These are phyloP conservation scores for Ophiosphaerella korrae DNA, from an alignment of 2,329 filamentous ascomycete species.

Conservation along the genomic window DNA sequence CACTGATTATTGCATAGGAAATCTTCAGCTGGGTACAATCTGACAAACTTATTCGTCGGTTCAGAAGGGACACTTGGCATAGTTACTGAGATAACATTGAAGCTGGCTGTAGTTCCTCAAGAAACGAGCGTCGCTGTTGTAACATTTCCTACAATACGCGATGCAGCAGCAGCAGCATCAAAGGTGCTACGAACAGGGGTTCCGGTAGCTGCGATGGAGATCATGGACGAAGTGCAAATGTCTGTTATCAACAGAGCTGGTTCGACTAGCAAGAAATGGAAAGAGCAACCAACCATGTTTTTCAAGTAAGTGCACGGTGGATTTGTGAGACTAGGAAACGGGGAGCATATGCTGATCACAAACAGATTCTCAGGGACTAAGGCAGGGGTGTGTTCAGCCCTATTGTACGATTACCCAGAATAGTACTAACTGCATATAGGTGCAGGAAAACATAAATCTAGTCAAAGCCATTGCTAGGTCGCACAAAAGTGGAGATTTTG, in stretches of 20 bases:
- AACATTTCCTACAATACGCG: slow-evolving; percentile 76
- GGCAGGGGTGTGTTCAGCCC: slow-evolving; percentile 54
- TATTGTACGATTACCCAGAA: slow-evolving; percentile 21
- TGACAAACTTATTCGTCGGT: slow-evolving; percentile 79
- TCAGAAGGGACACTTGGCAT: slow-evolving; percentile 82
- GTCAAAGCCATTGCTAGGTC: slow-evolving; percentile 70
- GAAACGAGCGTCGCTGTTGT: slow-evolving; percentile 79
- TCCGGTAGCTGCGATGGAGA: slow-evolving; percentile 77
- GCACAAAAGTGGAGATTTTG: slow-evolving; percentile 62
- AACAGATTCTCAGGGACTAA: slow-evolving; percentile 73
- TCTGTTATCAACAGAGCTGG: slow-evolving; percentile 77
- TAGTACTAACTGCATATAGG: slow-evolving; percentile 49
- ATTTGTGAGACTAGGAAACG: slow-evolving; percentile 1
- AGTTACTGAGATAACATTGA: slow-evolving; percentile 82
- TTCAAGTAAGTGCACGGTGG: slow-evolving; percentile 65
- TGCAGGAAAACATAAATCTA: slow-evolving; percentile 74
- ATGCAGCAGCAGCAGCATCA: slow-evolving; percentile 75
- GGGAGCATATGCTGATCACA: slow-evolving; percentile 26
- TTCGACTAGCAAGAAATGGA: slow-evolving; percentile 73
- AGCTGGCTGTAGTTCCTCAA: slow-evolving; percentile 76
- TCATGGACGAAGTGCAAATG: slow-evolving; percentile 92
- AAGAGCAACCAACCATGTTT: slow-evolving; percentile 77
- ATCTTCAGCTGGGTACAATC: slow-evolving; percentile 81
- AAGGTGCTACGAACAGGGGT: slow-evolving; percentile 76
- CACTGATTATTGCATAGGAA: slow-evolving; percentile 55